These are phyloP conservation scores for Cladophialophora chaetospira DNA, from an alignment of 2,329 filamentous ascomycete genomes.

Conservation along the genomic window DNA sequence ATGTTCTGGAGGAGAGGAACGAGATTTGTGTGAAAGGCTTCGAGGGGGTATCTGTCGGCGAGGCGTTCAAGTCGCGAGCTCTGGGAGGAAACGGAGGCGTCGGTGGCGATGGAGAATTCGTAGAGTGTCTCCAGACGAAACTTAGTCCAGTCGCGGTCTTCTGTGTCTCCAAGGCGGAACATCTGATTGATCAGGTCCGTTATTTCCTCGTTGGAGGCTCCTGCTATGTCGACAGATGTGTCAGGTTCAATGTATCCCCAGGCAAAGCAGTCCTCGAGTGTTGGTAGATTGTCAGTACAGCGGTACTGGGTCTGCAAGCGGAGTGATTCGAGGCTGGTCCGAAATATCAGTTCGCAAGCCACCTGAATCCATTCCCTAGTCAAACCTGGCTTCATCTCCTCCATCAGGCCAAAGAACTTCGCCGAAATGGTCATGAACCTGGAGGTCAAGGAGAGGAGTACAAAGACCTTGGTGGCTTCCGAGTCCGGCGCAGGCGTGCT, in stretches of 20 bases:
- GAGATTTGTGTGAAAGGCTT: conserved; percentile 17
- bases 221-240: background rate
- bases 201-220: background rate
- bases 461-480: background rate
- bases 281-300: conserved; percentile 1
- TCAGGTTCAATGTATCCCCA: conserved; percentile 28
- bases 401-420: conserved; percentile 15
- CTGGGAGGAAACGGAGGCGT: conserved; percentile 12
- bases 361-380: conserved; percentile 29
- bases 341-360: conserved; percentile 29
- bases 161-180: conserved; percentile 2
- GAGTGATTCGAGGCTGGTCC: conserved; percentile 24
- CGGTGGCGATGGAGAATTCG: conserved; percentile 23
- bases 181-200: conserved; percentile 16
- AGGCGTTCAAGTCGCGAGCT: conserved; percentile 23
- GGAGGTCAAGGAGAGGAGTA: conserved; percentile 23
- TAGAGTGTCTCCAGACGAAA: conserved; percentile 16
- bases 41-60: conserved; percentile 21
- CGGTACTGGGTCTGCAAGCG: background rate
- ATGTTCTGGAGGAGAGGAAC: conserved; percentile 15
- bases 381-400: conserved; percentile 1
- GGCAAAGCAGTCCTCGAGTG: conserved; percentile 29
- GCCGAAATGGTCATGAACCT: conserved; percentile 31
- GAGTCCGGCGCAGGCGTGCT: background rate
- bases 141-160: conserved; percentile 24